Base-by-base conservation (phyloP, 2,329 filamentous ascomycete genomes). In the Beauveria australis region DNA sequence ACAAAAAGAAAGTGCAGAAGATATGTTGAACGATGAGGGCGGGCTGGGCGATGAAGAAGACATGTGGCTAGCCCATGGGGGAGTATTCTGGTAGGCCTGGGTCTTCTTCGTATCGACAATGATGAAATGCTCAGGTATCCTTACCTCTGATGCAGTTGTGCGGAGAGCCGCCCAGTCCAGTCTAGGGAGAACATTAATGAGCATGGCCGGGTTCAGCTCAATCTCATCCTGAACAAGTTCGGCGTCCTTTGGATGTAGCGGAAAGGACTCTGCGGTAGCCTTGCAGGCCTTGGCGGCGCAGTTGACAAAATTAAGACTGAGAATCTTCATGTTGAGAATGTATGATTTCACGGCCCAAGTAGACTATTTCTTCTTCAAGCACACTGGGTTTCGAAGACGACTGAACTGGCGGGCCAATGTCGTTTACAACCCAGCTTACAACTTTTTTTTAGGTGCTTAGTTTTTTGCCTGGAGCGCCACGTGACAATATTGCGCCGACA, bases 251-350 rank as follows among this genome's bases (percentile, higher is more conserved):
- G 94, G 93, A 74, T 97, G 94, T 18, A 99, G 82, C 2, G 94
- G 94, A 71, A 95, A 97, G 26, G 91, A 91, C 57, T 83, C 78
- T 6, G 88, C 80, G 37, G 88, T 87, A 61, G 86, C 83, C 77
- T 95, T 96, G 88, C 94, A 99, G 61, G 89, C 81, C 81, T 97
- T 97, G 72, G 95, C 89, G 64, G 94, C 93, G 80, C 94, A 99
- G 69, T 91, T 94, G 66, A 97, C 80, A 76, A 99, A 99, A 77
- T 97, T 97, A 69, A 96, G 87, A 63, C 92, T 97, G 57, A 97
- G 85, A 64, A 97, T 80, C 76, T 97, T 97, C 94, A 99, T 99
- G 61, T 61, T 63, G 47, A 60, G 37, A 14, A 28, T 8, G n/a
- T 41, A 14, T 37, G 33, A 16, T 37, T 37, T 16, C 12, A 37